Conservation (phyloP, 306 rosid species). For the Trifolium pratense region DNA sequence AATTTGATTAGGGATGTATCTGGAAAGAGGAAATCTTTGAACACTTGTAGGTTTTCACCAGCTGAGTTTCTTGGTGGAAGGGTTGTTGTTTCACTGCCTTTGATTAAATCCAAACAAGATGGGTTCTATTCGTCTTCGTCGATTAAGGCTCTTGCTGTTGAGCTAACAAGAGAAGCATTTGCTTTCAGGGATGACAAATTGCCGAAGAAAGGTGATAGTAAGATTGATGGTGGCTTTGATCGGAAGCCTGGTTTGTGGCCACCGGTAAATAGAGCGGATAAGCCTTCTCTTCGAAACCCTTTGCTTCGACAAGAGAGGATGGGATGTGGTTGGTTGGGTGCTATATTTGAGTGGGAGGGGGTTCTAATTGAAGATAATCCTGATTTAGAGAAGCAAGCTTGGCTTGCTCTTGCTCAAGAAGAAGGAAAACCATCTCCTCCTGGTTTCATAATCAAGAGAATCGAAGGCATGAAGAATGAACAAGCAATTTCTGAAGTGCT, state of each 20-base stretch:
- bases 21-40: slow-evolving; percentile 55
- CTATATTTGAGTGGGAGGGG: slow-evolving; percentile 97
- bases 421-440: slow-evolving; percentile 90
- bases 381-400: slow-evolving; percentile 84
- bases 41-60: slow-evolving; percentile 43
- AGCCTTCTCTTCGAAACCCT: slow-evolving; percentile 78
- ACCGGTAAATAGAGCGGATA: slow-evolving; percentile 82
- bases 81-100: slow-evolving; percentile 52
- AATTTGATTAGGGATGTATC: slow-evolving; percentile 52
- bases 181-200: slow-evolving; percentile 71
- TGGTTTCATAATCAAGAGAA: slow-evolving; percentile 71
- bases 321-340: slow-evolving; percentile 98
- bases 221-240: slow-evolving; percentile 63
- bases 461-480: slow-evolving; percentile 96
- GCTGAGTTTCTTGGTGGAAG: slow-evolving; percentile 60
- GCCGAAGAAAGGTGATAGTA: slow-evolving; percentile 60
- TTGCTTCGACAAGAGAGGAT: slow-evolving; percentile 92
- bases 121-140: slow-evolving; percentile 43
- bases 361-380: slow-evolving; percentile 83
- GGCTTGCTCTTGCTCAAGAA: slow-evolving; percentile 82
- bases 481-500: slow-evolving; percentile 92
- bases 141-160: slow-evolving; percentile 73
- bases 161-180: slow-evolving; percentile 75
- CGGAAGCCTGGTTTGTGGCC: slow-evolving; percentile 82
- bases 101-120: slow-evolving; percentile 50